Conservation (phyloP, 148 eudicot genomes). For the Salicornia ramosissima region DNA sequence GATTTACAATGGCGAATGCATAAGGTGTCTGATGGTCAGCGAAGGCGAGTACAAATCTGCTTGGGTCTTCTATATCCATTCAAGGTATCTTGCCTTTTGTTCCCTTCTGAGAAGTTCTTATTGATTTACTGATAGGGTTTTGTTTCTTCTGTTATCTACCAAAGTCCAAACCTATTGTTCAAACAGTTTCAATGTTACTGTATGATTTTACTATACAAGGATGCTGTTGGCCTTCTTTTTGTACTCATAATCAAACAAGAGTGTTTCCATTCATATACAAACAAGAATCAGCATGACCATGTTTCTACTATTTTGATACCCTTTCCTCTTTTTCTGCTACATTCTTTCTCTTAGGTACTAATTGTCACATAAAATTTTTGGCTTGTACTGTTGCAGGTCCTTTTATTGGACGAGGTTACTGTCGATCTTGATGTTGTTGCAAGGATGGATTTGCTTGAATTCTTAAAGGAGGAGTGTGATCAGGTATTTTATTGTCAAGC, state of each 20-base stretch:
- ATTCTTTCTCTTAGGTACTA: neutral
- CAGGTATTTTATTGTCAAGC: constrained; percentile 41
- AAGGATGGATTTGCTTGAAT: constrained; percentile 87
- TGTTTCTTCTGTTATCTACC: neutral
- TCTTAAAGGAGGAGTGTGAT: constrained; percentile 86
- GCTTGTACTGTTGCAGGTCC: constrained; percentile 50
- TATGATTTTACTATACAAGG: neutral
- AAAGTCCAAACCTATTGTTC: neutral
- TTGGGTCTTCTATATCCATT: constrained; percentile 95
- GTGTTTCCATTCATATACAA: neutral
- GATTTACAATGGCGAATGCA: constrained; percentile 95
- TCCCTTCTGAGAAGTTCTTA: neutral
- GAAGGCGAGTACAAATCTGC: constrained; percentile 95
- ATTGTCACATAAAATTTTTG: neutral
- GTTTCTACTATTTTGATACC: neutral
- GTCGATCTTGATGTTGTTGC: constrained; percentile 96
- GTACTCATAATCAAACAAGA: neutral
- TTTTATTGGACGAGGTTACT: constrained; percentile 88
- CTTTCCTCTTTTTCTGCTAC: neutral
- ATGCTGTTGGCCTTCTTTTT: neutral
- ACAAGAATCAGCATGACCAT: neutral
- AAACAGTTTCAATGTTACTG: neutral
- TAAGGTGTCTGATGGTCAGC: constrained; percentile 97
- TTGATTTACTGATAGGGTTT: neutral
- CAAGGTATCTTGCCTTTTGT: constrained; percentile 42